Evolutionary conservation across 331 rosid genomes (phyloP).

Genomic region (Quercus lobata): DNA sequence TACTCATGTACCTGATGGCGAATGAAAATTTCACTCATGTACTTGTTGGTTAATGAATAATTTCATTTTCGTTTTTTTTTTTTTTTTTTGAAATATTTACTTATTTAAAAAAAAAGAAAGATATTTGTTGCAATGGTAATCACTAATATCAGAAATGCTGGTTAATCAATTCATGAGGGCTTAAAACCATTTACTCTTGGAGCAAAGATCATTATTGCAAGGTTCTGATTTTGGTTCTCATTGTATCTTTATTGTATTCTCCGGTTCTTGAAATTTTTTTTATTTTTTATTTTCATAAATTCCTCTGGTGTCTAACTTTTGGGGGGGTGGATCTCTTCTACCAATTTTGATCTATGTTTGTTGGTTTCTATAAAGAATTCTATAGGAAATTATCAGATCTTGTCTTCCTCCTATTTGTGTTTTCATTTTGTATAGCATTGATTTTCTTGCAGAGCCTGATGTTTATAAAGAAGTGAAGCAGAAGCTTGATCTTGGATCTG

Average conservation of each 20-base stretch:
- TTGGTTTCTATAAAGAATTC: background rate
- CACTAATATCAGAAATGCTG: background rate
- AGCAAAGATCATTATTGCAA: background rate
- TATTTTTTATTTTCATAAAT: background rate
- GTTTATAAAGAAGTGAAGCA: slow-evolving; percentile 95
- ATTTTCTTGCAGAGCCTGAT: slow-evolving; percentile 79
- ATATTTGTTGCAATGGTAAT: background rate
- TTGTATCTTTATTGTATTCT: background rate
- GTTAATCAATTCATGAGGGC: background rate
- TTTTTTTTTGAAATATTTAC: no score
- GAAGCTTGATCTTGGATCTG: slow-evolving; percentile 92
- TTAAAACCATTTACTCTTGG: background rate
- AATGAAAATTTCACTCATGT: no score
- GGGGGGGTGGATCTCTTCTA: background rate
- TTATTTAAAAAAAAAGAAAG: no score
- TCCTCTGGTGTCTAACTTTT: background rate
- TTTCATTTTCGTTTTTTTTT: no score
- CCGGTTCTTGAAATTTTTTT: background rate
- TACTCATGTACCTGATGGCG: no score
- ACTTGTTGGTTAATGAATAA: no score
- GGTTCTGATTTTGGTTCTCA: background rate
- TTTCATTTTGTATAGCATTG: slow-evolving; percentile 9
- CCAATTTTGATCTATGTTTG: background rate
- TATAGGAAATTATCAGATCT: background rate
- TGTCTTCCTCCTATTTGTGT: background rate